These are phyloP conservation scores for Neofusicoccum laricinum DNA, from an alignment of 2,329 filamentous ascomycete species.

Conservation along the genomic window DNA sequence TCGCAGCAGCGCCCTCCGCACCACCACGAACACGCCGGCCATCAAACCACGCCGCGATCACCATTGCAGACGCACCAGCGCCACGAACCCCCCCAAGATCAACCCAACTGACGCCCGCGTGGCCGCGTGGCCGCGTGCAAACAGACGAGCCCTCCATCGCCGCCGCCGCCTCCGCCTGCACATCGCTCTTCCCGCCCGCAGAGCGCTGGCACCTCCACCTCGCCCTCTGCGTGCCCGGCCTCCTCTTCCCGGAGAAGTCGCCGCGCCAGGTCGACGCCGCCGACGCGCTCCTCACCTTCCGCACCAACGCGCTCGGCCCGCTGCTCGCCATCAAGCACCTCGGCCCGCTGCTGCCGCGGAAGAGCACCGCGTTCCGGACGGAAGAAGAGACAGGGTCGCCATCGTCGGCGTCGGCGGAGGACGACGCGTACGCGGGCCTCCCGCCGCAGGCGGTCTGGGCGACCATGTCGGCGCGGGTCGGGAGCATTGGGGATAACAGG, in stretches of 20 bases:
- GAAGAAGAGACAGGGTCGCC: too few relatives aligned
- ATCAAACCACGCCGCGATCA: too few relatives aligned
- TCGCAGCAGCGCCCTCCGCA: too few relatives aligned
- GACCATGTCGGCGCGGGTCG: constrained; percentile 76
- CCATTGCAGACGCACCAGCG: too few relatives aligned
- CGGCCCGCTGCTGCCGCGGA: constrained; percentile 63
- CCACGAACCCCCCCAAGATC: too few relatives aligned
- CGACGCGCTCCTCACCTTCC: constrained; percentile 65
- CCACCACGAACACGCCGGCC: too few relatives aligned
- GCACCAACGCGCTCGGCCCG: constrained; percentile 70
- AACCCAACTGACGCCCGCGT: too few relatives aligned
- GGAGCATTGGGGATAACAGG: constrained; percentile 68
- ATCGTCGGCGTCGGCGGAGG: constrained; percentile 15
- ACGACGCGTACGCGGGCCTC: constrained; percentile 26
- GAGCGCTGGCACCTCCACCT: constrained; percentile 53
- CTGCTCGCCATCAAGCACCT: constrained; percentile 78
- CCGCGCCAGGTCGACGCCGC: constrained; percentile 62
- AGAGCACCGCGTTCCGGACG: constrained; percentile 42
- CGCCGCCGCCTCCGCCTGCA: constrained; percentile 54
- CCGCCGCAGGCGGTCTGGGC: constrained; percentile 61
- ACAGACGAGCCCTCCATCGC: constrained; percentile 62
- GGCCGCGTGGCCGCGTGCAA: too few relatives aligned
- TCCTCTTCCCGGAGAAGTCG: constrained; percentile 71
- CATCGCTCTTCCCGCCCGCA: constrained; percentile 49
- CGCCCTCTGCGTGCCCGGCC: constrained; percentile 66